Evolutionary conservation across 257 asterid genomes (phyloP).

Genomic region (Fraxinus excelsior): DNA sequence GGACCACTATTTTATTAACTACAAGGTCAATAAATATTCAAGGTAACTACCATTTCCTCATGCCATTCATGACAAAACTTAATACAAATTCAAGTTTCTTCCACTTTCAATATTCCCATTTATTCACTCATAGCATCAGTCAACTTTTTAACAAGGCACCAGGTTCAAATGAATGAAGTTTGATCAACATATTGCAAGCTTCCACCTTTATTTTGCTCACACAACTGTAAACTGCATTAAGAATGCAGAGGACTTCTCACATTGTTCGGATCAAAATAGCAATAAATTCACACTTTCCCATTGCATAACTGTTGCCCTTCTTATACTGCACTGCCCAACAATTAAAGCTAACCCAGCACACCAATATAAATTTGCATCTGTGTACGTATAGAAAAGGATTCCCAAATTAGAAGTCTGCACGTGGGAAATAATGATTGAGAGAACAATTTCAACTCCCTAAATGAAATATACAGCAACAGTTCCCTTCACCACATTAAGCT

Average conservation of each 20-base stretch:
- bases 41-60: not conserved
- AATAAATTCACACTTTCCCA: not conserved
- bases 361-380: not conserved
- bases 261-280: not conserved
- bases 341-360: not conserved
- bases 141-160: constrained; percentile 1
- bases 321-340: not conserved
- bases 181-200: not conserved
- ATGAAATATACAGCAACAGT: not conserved
- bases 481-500: not conserved
- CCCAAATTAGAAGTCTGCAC: not conserved
- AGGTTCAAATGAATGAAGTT: not conserved
- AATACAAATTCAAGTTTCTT: not conserved
- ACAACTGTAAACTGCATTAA: constrained; percentile 9
- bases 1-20: not conserved
- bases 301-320: not conserved
- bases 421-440: not conserved
- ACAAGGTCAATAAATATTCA: not conserved
- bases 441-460: not conserved
- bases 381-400: not conserved
- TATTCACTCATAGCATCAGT: not conserved
- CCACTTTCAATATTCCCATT: not conserved
- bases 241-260: constrained; percentile 4
- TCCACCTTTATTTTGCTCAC: constrained; percentile 18
- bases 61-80: not conserved